Evolutionary conservation across 768 basidiomycete species (phyloP).

Genomic region (Lyophyllum decastes): DNA sequence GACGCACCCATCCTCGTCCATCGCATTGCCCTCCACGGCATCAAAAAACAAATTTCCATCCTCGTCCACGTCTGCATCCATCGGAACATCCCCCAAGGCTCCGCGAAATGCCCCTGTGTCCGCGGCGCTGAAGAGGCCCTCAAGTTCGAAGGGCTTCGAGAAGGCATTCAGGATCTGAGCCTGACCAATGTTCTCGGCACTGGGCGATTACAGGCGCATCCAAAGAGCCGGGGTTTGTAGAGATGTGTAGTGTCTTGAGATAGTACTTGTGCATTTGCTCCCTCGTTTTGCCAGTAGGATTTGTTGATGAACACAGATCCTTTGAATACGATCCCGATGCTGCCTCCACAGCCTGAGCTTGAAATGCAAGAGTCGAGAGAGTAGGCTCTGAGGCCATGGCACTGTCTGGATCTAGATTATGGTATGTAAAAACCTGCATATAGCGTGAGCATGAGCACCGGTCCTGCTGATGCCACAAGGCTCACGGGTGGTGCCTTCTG

Average conservation of each 20-base stretch:
- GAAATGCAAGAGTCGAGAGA: conserved; percentile 55
- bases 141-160: conserved; percentile 77
- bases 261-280: conserved; percentile 75
- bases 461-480: conserved; percentile 10
- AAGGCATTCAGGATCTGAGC: conserved; percentile 74
- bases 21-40: conserved; percentile 39
- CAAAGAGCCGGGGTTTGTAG: conserved; percentile 25
- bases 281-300: conserved; percentile 53
- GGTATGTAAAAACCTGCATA: conserved; percentile 21
- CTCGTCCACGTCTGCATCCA: conserved; percentile 47
- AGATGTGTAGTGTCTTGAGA: conserved; percentile 72
- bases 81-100: conserved; percentile 40
- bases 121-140: conserved; percentile 77
- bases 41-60: conserved; percentile 43
- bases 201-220: conserved; percentile 46
- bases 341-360: conserved; percentile 43
- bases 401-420: conserved; percentile 51
- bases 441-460: background rate
- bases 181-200: conserved; percentile 80
- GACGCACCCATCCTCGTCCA: conserved; percentile 43
- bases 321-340: conserved; percentile 18
- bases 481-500: conserved; percentile 43
- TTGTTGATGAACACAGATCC: conserved; percentile 34
- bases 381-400: conserved; percentile 73
- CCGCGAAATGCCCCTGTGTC: conserved; percentile 79